Evolutionary conservation across 2,329 filamentous ascomycete genomes (phyloP).

Genomic region (Pseudogymnoascus sp.): DNA sequence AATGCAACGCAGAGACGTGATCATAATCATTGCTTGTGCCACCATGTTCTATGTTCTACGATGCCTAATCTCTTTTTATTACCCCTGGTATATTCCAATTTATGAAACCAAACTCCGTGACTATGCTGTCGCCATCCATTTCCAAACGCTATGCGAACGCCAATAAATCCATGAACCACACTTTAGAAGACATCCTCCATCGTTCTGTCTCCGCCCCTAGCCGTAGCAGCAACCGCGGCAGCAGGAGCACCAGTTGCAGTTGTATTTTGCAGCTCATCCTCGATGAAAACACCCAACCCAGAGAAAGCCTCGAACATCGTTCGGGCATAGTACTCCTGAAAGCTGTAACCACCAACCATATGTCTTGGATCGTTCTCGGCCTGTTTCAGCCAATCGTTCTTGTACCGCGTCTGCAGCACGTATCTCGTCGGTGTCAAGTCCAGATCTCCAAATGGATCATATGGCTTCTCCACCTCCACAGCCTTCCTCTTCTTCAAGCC

Average conservation of each 20-base stretch:
- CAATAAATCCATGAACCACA: not conserved
- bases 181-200: conserved; percentile 40
- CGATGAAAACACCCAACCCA: conserved; percentile 79
- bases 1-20: not conserved
- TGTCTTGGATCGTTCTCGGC: conserved; percentile 59
- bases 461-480: conserved; percentile 62
- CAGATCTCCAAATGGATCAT: conserved; percentile 81
- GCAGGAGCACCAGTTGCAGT: conserved; percentile 30
- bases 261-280: conserved; percentile 50
- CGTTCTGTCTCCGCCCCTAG: conserved; percentile 37
- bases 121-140: conserved; percentile 4
- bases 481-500: conserved; percentile 64
- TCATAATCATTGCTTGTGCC: not conserved
- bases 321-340: conserved; percentile 73
- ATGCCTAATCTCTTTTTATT: not conserved
- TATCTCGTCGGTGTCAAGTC: conserved; percentile 64
- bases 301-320: conserved; percentile 85
- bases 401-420: conserved; percentile 60
- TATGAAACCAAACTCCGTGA: conserved; percentile 6
- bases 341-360: conserved; percentile 73
- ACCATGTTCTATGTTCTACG: not conserved
- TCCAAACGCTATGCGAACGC: conserved; percentile 3
- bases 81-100: not conserved
- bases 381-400: conserved; percentile 64
- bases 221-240: conserved; percentile 31